Base-by-base conservation (phyloP, 257 asterid genomes). In the Dorcoceras hygrometricum region DNA sequence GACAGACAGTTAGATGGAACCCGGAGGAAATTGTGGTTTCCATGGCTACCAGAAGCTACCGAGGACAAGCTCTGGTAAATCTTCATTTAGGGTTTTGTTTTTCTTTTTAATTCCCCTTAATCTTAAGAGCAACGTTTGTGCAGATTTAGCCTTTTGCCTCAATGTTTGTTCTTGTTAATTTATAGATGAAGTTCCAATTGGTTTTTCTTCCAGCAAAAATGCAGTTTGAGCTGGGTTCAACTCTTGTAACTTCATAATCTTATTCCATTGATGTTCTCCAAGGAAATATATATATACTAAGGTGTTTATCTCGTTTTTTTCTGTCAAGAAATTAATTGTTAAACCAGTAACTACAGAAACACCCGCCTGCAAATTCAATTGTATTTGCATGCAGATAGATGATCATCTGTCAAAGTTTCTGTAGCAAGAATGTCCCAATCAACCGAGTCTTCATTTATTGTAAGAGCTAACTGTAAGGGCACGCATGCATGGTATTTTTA, bases 31-130 rank as follows among this genome's bases (percentile, higher is more conserved):
- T 59, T 83, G 82, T 28, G 88, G 83, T 54, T 86, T 86, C 73
- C 93, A 80, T 78, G 89, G 86, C 83, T 79, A 83, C 84, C 83
- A 76, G 71, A 79, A 76, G 72, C 76, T 75, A 60, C 83, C 79
- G 7, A 71, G 39, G 8, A 69, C 84, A 8, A 79, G 16, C 72
- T 71, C 86, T 1, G 85, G 88, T 82, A 80, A 57, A 5, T 57
- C 63, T 29, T 46, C 0, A 28, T 2, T 48, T 72, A 67, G 75
- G 77, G 63, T 66, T 78, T 26, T 23, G 10, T 51, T 11, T 5
- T 22, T 50, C 3, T 4, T 20, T 8, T 36, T 6, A 22, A 43
- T 59, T 20, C 0, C 12, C 8, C 4, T 39, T 29, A 3, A 34
- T n/a, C n/a, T n/a, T n/a, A 12, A 39, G 18, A 39, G n/a, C 11